Evolutionary conservation across 345 rosid species (phyloP).

Genomic region (Eucalyptus fibrosa): DNA sequence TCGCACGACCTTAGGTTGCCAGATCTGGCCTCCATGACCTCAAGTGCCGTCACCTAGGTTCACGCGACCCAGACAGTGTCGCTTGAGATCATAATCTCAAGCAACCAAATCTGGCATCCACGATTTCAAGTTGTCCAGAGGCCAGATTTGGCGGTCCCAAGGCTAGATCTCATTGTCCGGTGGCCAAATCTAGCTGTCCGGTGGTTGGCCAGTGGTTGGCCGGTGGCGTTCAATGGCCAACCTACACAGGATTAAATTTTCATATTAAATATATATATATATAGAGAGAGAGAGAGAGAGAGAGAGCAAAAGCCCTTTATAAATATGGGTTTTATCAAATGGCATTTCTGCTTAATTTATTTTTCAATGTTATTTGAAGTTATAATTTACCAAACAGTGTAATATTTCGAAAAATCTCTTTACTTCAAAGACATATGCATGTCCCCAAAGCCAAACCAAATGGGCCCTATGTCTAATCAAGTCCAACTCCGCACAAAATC

Average conservation of each 20-base stretch:
- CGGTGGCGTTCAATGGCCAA: fast-evolving
- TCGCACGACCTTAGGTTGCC: fast-evolving
- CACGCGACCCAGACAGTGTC: fast-evolving
- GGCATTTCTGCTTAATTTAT: fast-evolving
- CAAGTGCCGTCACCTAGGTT: fast-evolving
- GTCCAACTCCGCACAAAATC: neutral
- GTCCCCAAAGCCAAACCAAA: too few species aligned
- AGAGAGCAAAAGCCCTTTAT: too few species aligned
- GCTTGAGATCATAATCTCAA: fast-evolving
- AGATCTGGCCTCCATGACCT: too few species aligned
- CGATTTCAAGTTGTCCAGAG: fast-evolving
- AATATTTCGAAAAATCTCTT: too few species aligned
- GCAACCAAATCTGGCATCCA: fast-evolving
- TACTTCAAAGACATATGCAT: too few species aligned
- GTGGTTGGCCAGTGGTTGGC: too few species aligned
- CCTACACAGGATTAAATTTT: too few species aligned
- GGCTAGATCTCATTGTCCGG: fast-evolving
- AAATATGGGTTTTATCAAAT: too few species aligned
- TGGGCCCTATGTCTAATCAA: neutral
- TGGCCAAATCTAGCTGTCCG: fast-evolving
- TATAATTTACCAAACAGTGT: too few species aligned
- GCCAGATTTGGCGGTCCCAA: fast-evolving
- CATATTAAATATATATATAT: too few species aligned
- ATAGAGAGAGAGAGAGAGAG: too few species aligned
- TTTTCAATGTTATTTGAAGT: too few species aligned